A percentile compares a stretch with the other conserved stretches of the same genome.
These are phyloP conservation scores for Suillus hirtellus DNA, from an alignment of 768 basidiomycete genomes.

Conservation along the genomic window DNA sequence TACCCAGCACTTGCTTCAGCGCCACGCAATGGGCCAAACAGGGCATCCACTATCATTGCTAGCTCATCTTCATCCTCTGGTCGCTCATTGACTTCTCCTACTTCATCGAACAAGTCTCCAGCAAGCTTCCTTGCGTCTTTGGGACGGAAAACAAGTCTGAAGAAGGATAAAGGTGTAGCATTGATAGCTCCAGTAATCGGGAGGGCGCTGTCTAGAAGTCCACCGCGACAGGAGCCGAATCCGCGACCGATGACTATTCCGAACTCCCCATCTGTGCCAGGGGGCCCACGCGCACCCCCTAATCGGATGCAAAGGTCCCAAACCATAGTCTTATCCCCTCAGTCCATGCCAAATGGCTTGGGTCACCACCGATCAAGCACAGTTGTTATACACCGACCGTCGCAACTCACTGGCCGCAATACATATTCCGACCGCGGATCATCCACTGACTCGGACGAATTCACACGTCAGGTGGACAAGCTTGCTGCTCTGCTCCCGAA, in stretches of 20 bases:
- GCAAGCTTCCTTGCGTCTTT: constrained; percentile 74
- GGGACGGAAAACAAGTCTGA: constrained; percentile 66
- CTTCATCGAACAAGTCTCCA: constrained; percentile 41
- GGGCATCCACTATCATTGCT: constrained; percentile 34
- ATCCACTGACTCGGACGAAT: constrained; percentile 40
- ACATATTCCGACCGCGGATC: constrained; percentile 15
- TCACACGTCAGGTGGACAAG: constrained; percentile 68
- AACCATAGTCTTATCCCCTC: constrained; percentile 53
- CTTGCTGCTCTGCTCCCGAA: constrained; percentile 71
- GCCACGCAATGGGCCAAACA: constrained; percentile 27
- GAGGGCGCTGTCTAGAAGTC: constrained; percentile 39
- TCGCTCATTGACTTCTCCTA: constrained; percentile 47
- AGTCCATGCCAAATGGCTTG: constrained; percentile 20
- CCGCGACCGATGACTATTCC: constrained; percentile 34
- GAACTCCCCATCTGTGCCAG: constrained; percentile 57
- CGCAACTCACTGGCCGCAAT: constrained; percentile 28
- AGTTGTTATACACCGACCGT: constrained; percentile 26
- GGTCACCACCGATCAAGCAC: constrained; percentile 34
- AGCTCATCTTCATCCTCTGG: constrained; percentile 48
- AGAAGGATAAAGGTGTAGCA: constrained; percentile 32
- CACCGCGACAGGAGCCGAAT: constrained; percentile 31
- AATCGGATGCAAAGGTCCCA: constrained; percentile 65
- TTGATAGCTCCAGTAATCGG: constrained; percentile 33
- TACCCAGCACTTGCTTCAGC: constrained; percentile 66
- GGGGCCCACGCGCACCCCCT: constrained; percentile 73